Evolutionary conservation across 352 stramenopile genomes (phyloP).

Genomic region (Phytophthora meadii): DNA sequence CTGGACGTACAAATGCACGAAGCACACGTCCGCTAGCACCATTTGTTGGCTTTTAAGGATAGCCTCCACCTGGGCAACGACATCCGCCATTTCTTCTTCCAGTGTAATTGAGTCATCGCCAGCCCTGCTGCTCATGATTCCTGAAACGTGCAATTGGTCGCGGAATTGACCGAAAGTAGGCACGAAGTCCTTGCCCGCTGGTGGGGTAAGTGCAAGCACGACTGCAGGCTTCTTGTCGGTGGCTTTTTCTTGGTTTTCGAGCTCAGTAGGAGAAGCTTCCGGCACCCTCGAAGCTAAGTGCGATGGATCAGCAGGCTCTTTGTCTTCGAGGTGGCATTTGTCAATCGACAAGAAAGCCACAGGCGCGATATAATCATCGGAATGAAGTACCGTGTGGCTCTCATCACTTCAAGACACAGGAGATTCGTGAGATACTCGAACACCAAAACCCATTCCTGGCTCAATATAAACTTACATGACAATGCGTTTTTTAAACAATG

Average conservation of each 20-base stretch:
- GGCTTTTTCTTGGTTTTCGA: not conserved
- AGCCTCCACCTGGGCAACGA: slow-evolving; percentile 55
- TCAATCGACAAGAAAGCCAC: slow-evolving; percentile 94
- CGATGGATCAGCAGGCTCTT: slow-evolving; percentile 56
- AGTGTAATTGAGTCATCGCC: slow-evolving; percentile 43
- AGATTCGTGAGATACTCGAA: slow-evolving; percentile 5
- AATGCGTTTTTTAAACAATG: slow-evolving; percentile 94
- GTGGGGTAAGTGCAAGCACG: slow-evolving; percentile 29
- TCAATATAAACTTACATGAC: slow-evolving; percentile 69
- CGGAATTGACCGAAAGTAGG: slow-evolving; percentile 55
- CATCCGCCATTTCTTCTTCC: slow-evolving; percentile 66
- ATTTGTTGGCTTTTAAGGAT: slow-evolving; percentile 51
- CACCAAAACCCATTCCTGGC: not conserved
- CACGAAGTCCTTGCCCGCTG: slow-evolving; percentile 26
- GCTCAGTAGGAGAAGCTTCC: slow-evolving; percentile 1
- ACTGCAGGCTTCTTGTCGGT: slow-evolving; percentile 22
- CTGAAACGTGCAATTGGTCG: slow-evolving; percentile 71
- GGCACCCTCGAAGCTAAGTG: slow-evolving; percentile 52
- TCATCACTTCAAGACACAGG: slow-evolving; percentile 67
- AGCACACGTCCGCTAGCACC: slow-evolving; percentile 92
- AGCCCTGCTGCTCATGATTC: slow-evolving; percentile 57
- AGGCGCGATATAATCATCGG: slow-evolving; percentile 91
- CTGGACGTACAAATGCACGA: slow-evolving; percentile 96
- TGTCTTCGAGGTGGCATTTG: slow-evolving; percentile 90
- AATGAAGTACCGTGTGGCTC: slow-evolving; percentile 93